These are phyloP conservation scores for Urtica urens DNA, from an alignment of 306 rosid genomes.

Conservation along the genomic window DNA sequence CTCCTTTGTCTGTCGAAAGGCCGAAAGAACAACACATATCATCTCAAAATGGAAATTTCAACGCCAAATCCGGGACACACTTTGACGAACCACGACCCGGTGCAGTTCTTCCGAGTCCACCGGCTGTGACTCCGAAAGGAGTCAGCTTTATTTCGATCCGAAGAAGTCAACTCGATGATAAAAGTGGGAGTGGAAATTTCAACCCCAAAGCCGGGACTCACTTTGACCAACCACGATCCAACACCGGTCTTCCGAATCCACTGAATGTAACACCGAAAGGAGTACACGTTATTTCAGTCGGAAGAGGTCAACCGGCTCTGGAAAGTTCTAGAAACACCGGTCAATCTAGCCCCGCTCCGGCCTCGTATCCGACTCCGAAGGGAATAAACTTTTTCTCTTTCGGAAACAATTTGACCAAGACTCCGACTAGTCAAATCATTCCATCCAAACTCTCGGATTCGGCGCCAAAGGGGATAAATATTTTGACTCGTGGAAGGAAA, in stretches of 20 bases:
- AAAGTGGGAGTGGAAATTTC: slow-evolving; percentile 16
- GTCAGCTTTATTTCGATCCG: slow-evolving; percentile 57
- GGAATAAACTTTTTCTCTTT: slow-evolving; percentile 19
- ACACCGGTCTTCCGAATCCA: slow-evolving; percentile 20
- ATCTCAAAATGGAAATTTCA: slow-evolving; percentile 18
- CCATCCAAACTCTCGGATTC: too few relatives aligned
- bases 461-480: too few relatives aligned
- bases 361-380: slow-evolving; percentile 18
- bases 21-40: slow-evolving; percentile 22
- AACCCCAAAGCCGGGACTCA: slow-evolving; percentile 13
- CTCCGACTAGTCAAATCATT: too few relatives aligned
- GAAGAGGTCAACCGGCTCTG: slow-evolving; percentile 20
- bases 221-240: slow-evolving; percentile 7
- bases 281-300: slow-evolving; percentile 58
- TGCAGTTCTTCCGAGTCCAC: slow-evolving; percentile 21
- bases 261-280: slow-evolving; percentile 44
- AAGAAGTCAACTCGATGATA: slow-evolving; percentile 17
- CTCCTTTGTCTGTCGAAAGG: slow-evolving; percentile 27
- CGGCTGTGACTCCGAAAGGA: slow-evolving; percentile 44
- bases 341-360: slow-evolving; percentile 16
- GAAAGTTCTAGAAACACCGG: slow-evolving; percentile 16
- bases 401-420: slow-evolving; percentile 28
- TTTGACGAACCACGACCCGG: slow-evolving; percentile 7
- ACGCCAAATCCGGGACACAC: slow-evolving; percentile 13
- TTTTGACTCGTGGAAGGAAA: too few relatives aligned